Evolutionary conservation across 176 grass and related monocot genomes (phyloP).

Genomic region (Triticum turgidum): DNA sequence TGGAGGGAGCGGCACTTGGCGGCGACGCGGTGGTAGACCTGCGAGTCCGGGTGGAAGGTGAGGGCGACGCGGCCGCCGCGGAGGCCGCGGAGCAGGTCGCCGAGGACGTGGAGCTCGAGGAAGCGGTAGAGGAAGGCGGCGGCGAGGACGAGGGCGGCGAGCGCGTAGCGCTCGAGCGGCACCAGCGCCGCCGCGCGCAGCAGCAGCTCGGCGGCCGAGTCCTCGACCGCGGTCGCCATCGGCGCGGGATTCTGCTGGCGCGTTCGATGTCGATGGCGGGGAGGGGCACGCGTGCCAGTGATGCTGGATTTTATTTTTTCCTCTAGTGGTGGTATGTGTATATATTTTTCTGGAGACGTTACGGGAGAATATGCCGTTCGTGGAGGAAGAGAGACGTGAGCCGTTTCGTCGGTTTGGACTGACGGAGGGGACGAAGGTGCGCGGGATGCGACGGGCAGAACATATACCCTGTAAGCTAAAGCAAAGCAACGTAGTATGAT

Average conservation of each 20-base stretch:
- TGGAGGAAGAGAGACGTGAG: background rate
- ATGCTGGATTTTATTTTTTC: background rate
- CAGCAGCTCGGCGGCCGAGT: slow-evolving; percentile 45
- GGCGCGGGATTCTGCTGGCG: background rate
- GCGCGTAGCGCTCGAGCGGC: slow-evolving; percentile 49
- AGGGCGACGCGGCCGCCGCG: slow-evolving; percentile 68
- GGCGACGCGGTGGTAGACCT: slow-evolving; percentile 72
- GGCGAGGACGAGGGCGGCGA: slow-evolving; percentile 44
- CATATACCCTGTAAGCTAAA: no score
- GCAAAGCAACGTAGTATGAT: no score
- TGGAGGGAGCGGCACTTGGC: slow-evolving; percentile 78
- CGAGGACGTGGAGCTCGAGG: slow-evolving; percentile 72
- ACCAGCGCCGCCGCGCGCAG: slow-evolving; percentile 52
- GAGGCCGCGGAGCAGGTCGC: slow-evolving; percentile 61
- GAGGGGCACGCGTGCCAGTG: background rate
- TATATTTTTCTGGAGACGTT: no score
- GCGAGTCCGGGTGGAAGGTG: slow-evolving; percentile 69
- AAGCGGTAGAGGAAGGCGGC: slow-evolving; percentile 63
- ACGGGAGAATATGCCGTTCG: background rate
- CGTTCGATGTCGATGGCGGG: background rate
- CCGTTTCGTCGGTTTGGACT: no score
- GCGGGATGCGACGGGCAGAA: background rate
- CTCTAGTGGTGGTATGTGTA: no score
- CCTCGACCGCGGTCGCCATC: slow-evolving; percentile 28
- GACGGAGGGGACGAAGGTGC: background rate